phyloP scores from a whole-genome alignment of 148 eudicot genomes.

The Nepenthes gracilis region DNA sequence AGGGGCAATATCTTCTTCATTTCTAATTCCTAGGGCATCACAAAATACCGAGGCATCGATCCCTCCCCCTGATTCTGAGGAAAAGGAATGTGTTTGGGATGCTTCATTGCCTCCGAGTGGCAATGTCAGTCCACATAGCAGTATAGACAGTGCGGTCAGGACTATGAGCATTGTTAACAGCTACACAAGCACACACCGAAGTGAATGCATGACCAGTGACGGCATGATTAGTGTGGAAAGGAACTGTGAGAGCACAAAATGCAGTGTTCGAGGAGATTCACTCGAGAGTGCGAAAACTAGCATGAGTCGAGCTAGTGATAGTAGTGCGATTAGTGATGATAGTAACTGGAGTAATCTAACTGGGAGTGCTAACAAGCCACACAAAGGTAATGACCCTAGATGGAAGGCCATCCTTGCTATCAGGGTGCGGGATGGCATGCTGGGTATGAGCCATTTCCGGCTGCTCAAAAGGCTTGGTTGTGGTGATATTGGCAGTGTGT shows the following conservation, averaged over 20 bases:
- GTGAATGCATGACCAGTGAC: constrained; percentile 59
- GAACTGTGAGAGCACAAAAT: constrained; percentile 52
- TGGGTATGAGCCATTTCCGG: constrained; percentile 88
- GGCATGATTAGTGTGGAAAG: constrained; percentile 71
- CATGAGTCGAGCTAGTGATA: constrained; percentile 76
- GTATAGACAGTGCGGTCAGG: constrained; percentile 55
- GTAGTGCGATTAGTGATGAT: constrained; percentile 91
- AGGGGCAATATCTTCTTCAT: constrained; percentile 25
- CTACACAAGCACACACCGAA: constrained; percentile 59
- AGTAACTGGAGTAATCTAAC: constrained; percentile 91
- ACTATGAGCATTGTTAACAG: constrained; percentile 85
- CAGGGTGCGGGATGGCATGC: constrained; percentile 53
- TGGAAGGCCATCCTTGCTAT: constrained; percentile 90
- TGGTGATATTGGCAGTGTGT: constrained; percentile 89
- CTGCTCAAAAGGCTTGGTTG: constrained; percentile 66
- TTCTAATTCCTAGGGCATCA: constrained; percentile 35
- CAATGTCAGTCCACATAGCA: constrained; percentile 77
- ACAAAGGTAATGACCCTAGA: constrained; percentile 85
- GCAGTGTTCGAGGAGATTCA: constrained; percentile 50
- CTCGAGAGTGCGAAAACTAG: constrained; percentile 85
- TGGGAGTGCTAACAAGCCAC: constrained; percentile 90
- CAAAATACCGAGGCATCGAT: constrained; percentile 36
- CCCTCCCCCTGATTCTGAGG: constrained; percentile 39
- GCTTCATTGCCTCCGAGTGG: constrained; percentile 85
- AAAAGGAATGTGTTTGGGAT: constrained; percentile 87